Base-by-base conservation (phyloP, 495 filamentous ascomycete genomes). In the Neohortaea acidophila region DNA sequence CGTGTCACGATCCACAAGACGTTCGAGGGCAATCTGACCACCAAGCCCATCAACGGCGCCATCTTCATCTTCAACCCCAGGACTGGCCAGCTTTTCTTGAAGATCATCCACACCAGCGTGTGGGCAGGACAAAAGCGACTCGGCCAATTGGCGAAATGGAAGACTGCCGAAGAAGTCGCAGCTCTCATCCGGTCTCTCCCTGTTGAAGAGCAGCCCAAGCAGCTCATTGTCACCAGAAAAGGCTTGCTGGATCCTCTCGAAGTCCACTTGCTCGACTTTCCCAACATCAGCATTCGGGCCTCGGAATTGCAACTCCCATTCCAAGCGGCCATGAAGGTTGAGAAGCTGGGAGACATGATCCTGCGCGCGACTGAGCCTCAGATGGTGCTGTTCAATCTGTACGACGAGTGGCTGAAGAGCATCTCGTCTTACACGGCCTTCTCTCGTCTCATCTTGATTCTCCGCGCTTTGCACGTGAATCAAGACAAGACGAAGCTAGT, bases 61-160 rank as follows among this genome's bases (percentile, higher is more conserved):
- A 99, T 99, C 54, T 96, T 99, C 66, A 96, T 99, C 61, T 94
- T 99, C 75, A 99, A 96, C 54, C 91, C 91, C 13, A 76, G 91
- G 32, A 96, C 91, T 45, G 91, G 91, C 22, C 91, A 99, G 52
- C 63, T 99, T 14, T 99, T 99, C 72, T 60, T 99, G 51, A 99
- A 99, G 73, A 94, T 99, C 54, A 99, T 99, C 48, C 91, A 99
- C 63, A 99, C 91, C 2, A 94, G 86, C 51, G 91, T 99, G 26
- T 99, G 91, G 91, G 91, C 91, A 23, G 91, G 91, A 27, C 91
- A 99, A 60, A 99, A 99, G 61, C 91, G 91, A 80, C 69, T 99
- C 12, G 91, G 91, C 43, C 91, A 99, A 60, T 63, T 99, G 46
- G 91, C 91, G 21, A 99, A 99, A 58, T 99, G 91, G 91, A 99